Conservation (phyloP, 768 basidiomycete genomes). For the Phaeolepiota aurea region DNA sequence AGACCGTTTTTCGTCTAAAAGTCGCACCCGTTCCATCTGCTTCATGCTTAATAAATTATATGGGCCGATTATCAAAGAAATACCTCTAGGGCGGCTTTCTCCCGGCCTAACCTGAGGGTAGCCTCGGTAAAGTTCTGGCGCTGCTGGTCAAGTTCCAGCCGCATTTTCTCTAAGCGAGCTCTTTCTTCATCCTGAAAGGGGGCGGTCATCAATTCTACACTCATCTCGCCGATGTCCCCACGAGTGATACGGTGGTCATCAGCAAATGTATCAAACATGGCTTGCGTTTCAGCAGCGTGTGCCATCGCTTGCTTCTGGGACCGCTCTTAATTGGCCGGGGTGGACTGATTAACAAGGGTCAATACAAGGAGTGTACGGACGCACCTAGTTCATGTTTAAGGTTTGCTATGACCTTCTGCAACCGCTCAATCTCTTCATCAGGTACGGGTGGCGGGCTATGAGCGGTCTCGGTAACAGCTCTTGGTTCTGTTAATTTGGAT, state of each 20-base stretch:
- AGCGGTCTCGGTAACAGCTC: constrained; percentile 11
- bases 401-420: constrained; percentile 40
- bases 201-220: constrained; percentile 44
- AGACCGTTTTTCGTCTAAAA: constrained; percentile 65
- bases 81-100: constrained; percentile 63
- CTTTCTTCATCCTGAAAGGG: constrained; percentile 47
- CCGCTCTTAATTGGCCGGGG: constrained; percentile 25
- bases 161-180: constrained; percentile 42
- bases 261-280: constrained; percentile 47
- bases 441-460: constrained; percentile 11
- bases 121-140: constrained; percentile 57
- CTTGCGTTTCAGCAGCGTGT: constrained; percentile 38
- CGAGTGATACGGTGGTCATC: constrained; percentile 29
- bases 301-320: constrained; percentile 36
- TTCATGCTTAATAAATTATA: neutral
- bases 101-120: constrained; percentile 52
- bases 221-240: constrained; percentile 32
- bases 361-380: constrained; percentile 9
- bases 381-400: constrained; percentile 55
- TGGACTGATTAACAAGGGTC: neutral
- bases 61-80: constrained; percentile 1
- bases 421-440: constrained; percentile 36
- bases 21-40: constrained; percentile 52
- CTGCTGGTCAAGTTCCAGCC: constrained; percentile 55
- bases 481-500: constrained; percentile 17